A percentile compares a stretch with the other conserved stretches of the same genome.
Evolutionary conservation across 2,329 filamentous ascomycete species (phyloP).

Genomic region (Aureobasidium sp.): DNA sequence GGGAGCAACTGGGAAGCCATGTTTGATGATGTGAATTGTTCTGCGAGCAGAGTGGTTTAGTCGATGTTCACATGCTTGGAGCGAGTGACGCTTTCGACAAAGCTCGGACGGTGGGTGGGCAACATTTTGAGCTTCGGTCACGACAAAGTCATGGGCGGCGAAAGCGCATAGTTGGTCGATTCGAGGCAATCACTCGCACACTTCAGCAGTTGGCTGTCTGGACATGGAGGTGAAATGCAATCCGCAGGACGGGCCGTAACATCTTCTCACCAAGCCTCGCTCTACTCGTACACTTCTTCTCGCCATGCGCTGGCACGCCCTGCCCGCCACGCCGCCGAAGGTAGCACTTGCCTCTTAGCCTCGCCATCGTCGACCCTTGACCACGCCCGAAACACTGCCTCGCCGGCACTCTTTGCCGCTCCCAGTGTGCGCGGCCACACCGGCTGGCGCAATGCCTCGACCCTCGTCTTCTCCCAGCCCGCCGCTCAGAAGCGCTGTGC

Average conservation of each 20-base stretch:
- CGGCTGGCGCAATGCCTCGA: neutral
- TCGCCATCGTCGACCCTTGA: neutral
- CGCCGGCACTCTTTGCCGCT: neutral
- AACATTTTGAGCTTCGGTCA: neutral
- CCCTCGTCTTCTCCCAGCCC: neutral
- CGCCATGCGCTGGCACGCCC: neutral
- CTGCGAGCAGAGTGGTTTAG: neutral
- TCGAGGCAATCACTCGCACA: neutral
- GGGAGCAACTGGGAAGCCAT: conserved; percentile 27
- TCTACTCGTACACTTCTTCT: neutral
- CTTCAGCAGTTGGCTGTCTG: neutral
- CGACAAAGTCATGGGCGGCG: neutral
- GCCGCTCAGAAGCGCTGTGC: neutral
- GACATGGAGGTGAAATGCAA: conserved; percentile 12
- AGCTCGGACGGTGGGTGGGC: neutral
- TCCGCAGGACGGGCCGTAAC: conserved; percentile 9
- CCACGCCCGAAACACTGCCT: neutral
- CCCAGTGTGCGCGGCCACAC: neutral
- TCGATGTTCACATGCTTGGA: neutral
- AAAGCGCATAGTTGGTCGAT: neutral
- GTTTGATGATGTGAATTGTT: neutral
- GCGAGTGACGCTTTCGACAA: neutral
- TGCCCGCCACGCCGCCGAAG: neutral
- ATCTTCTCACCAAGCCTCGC: neutral
- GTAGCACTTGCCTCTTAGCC: neutral